These are phyloP conservation scores for Dactylellina drechsleri DNA, from an alignment of 2,329 filamentous ascomycete genomes.

Conservation along the genomic window DNA sequence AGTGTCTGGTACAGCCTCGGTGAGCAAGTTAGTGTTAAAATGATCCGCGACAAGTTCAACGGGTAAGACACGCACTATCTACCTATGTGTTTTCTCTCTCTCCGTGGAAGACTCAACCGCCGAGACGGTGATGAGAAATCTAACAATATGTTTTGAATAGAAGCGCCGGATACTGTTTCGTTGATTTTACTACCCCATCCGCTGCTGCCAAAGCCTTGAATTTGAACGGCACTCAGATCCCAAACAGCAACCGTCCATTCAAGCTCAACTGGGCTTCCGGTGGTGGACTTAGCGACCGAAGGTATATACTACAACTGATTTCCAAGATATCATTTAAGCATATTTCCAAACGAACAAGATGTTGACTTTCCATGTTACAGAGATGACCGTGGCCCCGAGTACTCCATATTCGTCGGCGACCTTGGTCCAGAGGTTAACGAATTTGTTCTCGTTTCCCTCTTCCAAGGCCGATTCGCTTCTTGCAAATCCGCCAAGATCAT, in stretches of 20 bases:
- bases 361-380: conserved; percentile 64
- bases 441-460: conserved; percentile 94
- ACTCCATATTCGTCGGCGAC: conserved; percentile 96
- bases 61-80: conserved; percentile 71
- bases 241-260: conserved; percentile 93
- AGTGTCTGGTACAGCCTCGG: conserved; percentile 93
- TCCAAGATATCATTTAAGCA: neutral
- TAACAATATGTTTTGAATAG: conserved; percentile 65
- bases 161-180: conserved; percentile 98
- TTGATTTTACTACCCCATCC: conserved; percentile 85
- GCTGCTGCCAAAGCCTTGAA: conserved; percentile 90
- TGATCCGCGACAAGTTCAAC: conserved; percentile 99
- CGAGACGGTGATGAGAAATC: conserved; percentile 47
- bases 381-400: conserved; percentile 95
- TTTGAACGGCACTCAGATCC: conserved; percentile 87
- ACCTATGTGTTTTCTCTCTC: neutral
- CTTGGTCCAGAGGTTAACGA: conserved; percentile 98
- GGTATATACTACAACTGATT: conserved; percentile 68
- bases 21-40: conserved; percentile 97
- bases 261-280: conserved; percentile 99
- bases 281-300: conserved; percentile 91
- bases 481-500: conserved; percentile 99
- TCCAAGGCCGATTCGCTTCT: conserved; percentile 93
- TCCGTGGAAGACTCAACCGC: conserved; percentile 9
- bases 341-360: neutral